phyloP scores from a whole-genome alignment of 495 filamentous ascomycete species.

The Acidomyces sp. region DNA sequence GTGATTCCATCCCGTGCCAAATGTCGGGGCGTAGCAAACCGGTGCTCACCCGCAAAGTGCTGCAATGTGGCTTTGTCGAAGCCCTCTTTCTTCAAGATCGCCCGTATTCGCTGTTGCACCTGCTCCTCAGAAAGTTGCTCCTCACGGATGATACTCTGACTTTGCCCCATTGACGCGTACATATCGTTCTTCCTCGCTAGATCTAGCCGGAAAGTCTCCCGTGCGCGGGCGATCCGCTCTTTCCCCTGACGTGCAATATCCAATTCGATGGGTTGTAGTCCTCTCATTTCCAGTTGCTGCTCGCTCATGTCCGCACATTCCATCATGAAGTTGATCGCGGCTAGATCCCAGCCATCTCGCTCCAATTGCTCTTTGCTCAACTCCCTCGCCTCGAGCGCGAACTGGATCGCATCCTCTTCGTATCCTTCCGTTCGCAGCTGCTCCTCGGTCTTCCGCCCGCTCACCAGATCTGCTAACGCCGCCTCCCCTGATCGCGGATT shows the following conservation, averaged over 20 bases:
- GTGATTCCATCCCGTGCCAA: slow-evolving; percentile 12
- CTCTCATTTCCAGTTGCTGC: slow-evolving; percentile 18
- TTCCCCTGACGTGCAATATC: slow-evolving; percentile 62
- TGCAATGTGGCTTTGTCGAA: slow-evolving; percentile 8
- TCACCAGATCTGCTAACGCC: slow-evolving; percentile 20
- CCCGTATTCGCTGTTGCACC: slow-evolving; percentile 4
- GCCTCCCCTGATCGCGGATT: slow-evolving; percentile 46
- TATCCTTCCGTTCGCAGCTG: slow-evolving; percentile 6
- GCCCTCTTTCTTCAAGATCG: slow-evolving; percentile 1
- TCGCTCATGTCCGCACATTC: not conserved
- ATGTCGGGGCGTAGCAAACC: slow-evolving; percentile 9
- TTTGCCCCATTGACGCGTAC: not conserved
- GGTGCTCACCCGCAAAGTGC: slow-evolving; percentile 11
- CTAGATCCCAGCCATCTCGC: slow-evolving; percentile 10
- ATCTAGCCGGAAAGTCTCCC: not conserved
- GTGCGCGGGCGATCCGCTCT: not conserved
- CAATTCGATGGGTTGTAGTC: slow-evolving; percentile 20
- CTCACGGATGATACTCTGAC: not conserved
- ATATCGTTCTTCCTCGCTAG: not conserved
- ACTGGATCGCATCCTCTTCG: slow-evolving; percentile 8
- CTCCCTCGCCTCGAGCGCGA: slow-evolving; percentile 6
- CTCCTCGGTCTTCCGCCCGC: slow-evolving; percentile 1
- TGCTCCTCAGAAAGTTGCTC: not conserved
- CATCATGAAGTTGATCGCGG: slow-evolving; percentile 11
- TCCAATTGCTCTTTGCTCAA: slow-evolving; percentile 11